Percentiles rank a stretch among this genome's conserved stretches.
phyloP scores from a whole-genome alignment of 805 yeast species.

The Candida endomychidarum region DNA sequence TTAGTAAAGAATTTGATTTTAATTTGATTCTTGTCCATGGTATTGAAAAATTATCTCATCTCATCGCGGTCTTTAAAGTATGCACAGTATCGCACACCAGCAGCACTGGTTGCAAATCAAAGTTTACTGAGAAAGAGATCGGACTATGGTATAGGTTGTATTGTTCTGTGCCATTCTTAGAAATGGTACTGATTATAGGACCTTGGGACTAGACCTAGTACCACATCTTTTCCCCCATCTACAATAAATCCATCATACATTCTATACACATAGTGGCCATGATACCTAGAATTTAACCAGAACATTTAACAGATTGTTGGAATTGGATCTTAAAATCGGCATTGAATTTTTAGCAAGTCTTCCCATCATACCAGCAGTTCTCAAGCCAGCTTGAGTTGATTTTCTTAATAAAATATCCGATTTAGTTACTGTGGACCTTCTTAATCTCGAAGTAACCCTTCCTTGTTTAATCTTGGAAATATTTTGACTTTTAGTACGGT shows the following conservation, averaged over 20 bases:
- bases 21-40: constrained; percentile 52
- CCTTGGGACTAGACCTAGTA: too few species aligned
- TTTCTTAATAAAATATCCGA: constrained; percentile 18
- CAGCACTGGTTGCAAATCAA: too few species aligned
- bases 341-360: constrained; percentile 21
- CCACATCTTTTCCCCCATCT: neutral
- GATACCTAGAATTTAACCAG: constrained; percentile 19
- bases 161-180: too few species aligned
- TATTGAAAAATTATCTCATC: constrained; percentile 6
- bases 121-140: too few species aligned
- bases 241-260: too few species aligned
- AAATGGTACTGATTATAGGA: too few species aligned
- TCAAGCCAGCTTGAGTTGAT: constrained; percentile 20
- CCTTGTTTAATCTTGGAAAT: constrained; percentile 27
- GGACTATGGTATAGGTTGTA: too few species aligned
- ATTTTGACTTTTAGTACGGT: constrained; percentile 16
- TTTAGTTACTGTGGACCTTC: constrained; percentile 15
- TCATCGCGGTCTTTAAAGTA: too few species aligned
- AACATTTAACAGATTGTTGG: constrained; percentile 17
- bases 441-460: constrained; percentile 21
- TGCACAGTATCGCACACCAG: too few species aligned
- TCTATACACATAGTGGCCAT: too few species aligned
- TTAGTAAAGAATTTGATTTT: constrained; percentile 83
- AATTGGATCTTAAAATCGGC: constrained; percentile 18
- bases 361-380: constrained; percentile 22